phyloP scores from a whole-genome alignment of 345 rosid species.

The Populus ilicifolia region DNA sequence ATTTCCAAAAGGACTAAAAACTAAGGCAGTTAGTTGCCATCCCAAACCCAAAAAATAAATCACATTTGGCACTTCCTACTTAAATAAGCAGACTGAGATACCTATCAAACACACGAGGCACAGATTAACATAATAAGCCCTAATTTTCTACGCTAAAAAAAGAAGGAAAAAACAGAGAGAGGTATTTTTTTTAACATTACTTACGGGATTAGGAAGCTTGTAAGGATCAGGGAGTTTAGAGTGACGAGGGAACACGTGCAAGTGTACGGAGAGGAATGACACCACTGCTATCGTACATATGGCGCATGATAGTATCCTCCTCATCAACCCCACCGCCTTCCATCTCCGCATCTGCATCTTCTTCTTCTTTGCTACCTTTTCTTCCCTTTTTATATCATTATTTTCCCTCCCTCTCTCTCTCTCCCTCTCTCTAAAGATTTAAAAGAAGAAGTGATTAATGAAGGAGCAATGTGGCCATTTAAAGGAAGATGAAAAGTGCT shows the following conservation, averaged over 20 bases:
- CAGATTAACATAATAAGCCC: not conserved
- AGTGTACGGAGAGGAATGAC: not conserved
- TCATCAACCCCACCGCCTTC: not conserved
- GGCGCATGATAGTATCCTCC: slow-evolving; percentile 2
- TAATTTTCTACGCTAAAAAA: not conserved
- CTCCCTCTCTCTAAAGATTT: not conserved
- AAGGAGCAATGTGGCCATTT: not conserved
- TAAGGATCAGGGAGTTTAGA: slow-evolving; percentile 32
- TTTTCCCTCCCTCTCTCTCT: not conserved
- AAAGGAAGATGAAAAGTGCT: not conserved
- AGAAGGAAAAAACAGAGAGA: not conserved
- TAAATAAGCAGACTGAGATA: not conserved
- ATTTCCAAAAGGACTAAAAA: not conserved
- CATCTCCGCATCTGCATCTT: not conserved
- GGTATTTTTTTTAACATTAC: not conserved
- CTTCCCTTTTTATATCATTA: not conserved
- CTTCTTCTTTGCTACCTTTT: not conserved
- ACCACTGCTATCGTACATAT: not conserved
- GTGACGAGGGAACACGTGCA: not conserved
- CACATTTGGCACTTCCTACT: not conserved
- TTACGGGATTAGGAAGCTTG: slow-evolving; percentile 44
- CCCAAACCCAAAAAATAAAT: not conserved
- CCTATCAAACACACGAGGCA: not conserved
- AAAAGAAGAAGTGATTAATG: not conserved
- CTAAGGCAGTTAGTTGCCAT: not conserved